A percentile compares a stretch with the other conserved stretches of the same genome.
phyloP scores from a whole-genome alignment of 2,329 filamentous ascomycete species.

The Fusarium xylarioides region DNA sequence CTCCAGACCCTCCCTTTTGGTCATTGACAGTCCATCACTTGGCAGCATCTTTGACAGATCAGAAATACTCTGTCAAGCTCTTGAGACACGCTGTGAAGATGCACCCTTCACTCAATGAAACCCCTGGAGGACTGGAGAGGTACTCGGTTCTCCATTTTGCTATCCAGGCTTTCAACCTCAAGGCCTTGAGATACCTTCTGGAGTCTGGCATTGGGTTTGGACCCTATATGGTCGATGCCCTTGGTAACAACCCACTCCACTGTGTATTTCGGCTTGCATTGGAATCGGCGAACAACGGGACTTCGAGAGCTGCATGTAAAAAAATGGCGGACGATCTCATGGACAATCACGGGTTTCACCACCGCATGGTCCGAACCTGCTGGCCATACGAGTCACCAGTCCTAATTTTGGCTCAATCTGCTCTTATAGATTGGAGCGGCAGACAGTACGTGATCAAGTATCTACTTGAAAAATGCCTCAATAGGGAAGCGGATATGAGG shows the following conservation, averaged over 20 bases:
- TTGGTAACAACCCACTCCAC: constrained; percentile 4
- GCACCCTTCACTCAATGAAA: neutral
- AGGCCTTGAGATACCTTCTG: neutral
- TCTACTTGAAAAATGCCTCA: neutral
- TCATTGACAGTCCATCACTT: neutral
- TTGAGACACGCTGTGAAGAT: neutral
- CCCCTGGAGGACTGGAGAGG: neutral
- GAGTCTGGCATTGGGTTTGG: neutral
- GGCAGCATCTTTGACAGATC: neutral
- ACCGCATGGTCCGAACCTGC: constrained; percentile 2
- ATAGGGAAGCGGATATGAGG: neutral
- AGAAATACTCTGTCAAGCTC: neutral
- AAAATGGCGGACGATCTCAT: neutral
- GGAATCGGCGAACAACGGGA: neutral
- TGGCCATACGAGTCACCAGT: neutral
- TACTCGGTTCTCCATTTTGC: constrained; percentile 8
- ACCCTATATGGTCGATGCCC: neutral
- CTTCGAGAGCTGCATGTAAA: neutral
- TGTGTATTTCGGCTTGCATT: neutral
- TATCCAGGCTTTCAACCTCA: neutral
- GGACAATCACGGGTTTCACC: neutral
- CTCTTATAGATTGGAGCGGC: neutral
- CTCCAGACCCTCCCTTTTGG: neutral
- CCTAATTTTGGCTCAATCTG: neutral
- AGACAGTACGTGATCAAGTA: neutral